Base-by-base conservation (phyloP, 495 filamentous ascomycete species). In the Annulohypoxylon stygium region DNA sequence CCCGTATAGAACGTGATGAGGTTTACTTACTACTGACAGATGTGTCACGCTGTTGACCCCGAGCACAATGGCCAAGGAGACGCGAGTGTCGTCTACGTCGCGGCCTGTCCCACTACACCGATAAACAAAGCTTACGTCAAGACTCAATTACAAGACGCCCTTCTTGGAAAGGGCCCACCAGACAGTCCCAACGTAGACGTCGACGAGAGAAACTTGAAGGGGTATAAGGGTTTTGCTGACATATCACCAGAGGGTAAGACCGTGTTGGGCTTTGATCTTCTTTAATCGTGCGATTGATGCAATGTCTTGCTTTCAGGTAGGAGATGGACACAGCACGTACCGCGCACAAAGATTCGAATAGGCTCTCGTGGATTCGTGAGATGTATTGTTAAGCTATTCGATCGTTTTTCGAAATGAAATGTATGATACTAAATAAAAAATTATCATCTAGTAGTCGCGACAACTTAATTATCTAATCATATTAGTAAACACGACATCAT, bases 41-140 rank as follows among this genome's bases (percentile, higher is more conserved):
- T 54, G 50, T 54, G 50, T 33, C 50, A 54, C 30, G 50, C 50
- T 4, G 50, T 54, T 14, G 50, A 54, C 50, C 50, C 50, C 7
- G 50, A 54, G 25, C 50, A 54, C 16, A 54, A 54, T 26, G 50
- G 50, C 25, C 4, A 54, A 54, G 25, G 25, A 33, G 50, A 54
- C 2, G 50, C 50, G 25, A 54, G 50, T 25, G 50, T 54, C 5
- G 50, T 54, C 25, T 54, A 54, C 25, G 50, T 54, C 3, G 50
- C 50, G 11, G 50, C 50, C 3, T 54, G 50, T 2, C 50, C 50
- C 3, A 54, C 50, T 11, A 54, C 50, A 33, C 10, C 50, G 4
- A 33, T 54, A 54, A 54, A 54, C 12, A 54, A 54, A n/a, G 50
- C 23, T n/a, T 54, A 54, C n/a, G 30, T 54, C 25, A 54, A 54